Percentiles rank a stretch among this genome's conserved stretches.
Conservation (phyloP, 345 rosid genomes). For the Gossypium stocksii region DNA sequence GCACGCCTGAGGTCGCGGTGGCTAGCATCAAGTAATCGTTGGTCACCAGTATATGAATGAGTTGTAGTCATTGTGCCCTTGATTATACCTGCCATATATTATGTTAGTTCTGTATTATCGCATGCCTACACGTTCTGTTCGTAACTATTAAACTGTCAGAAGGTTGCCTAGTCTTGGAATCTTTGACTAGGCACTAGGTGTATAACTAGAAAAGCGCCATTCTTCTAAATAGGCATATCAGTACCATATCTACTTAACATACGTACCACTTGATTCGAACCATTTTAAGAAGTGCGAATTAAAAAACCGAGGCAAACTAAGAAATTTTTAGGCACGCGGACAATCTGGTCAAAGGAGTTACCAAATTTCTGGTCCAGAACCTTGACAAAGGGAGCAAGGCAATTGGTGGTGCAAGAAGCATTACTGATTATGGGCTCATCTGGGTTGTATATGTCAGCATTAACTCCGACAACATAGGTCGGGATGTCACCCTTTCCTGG, state of each 20-base stretch:
- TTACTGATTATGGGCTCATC: conserved; percentile 87
- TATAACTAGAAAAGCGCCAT: too few species aligned
- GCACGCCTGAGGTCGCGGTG: conserved; percentile 97
- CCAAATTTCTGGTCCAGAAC: conserved; percentile 96
- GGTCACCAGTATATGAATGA: conserved; percentile 99
- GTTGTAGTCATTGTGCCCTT: conserved; percentile 99
- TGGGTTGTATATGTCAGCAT: conserved; percentile 67
- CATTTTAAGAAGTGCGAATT: not conserved
- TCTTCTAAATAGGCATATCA: not conserved
- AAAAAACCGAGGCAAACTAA: not conserved
- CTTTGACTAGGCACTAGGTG: not conserved
- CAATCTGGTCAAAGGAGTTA: conserved; percentile 18
- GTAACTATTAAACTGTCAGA: not conserved
- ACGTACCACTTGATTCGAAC: not conserved
- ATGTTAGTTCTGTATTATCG: not conserved
- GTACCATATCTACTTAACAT: not conserved
- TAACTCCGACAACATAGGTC: conserved; percentile 90
- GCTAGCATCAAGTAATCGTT: conserved; percentile 82
- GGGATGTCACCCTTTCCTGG: conserved; percentile 99
- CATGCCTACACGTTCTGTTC: not conserved
- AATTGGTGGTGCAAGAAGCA: conserved; percentile 97
- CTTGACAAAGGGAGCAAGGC: conserved; percentile 98
- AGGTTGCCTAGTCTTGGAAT: not conserved
- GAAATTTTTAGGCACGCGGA: not conserved
- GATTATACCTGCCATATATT: conserved; percentile 56